Evolutionary conservation across 768 basidiomycete genomes (phyloP).

Genomic region (Dictyophora rubrovolvata): DNA sequence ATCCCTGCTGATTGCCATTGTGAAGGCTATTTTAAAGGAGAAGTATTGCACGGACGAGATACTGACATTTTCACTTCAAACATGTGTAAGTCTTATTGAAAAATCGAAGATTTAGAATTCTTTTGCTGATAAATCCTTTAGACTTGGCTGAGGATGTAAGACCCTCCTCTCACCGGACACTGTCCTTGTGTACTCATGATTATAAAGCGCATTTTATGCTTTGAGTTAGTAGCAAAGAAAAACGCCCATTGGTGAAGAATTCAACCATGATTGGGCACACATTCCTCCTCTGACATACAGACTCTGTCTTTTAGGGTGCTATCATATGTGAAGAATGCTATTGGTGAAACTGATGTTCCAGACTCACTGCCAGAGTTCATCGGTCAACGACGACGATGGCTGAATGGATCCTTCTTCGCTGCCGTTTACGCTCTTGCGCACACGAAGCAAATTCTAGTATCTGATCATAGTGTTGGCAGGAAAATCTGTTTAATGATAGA

Average conservation of each 20-base stretch:
- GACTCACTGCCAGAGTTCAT: constrained; percentile 92
- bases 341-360: constrained; percentile 91
- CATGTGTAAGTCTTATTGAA: constrained; percentile 57
- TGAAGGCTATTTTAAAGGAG: constrained; percentile 84
- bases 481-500: constrained; percentile 71
- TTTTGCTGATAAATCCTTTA: constrained; percentile 18
- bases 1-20: neutral
- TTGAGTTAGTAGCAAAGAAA: constrained; percentile 67
- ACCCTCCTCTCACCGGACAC: neutral
- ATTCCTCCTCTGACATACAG: constrained; percentile 17
- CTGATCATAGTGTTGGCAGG: constrained; percentile 69
- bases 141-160: constrained; percentile 85
- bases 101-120: neutral
- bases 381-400: constrained; percentile 79
- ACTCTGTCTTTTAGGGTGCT: constrained; percentile 61
- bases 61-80: constrained; percentile 93
- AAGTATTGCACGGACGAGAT: constrained; percentile 71
- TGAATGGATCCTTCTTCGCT: constrained; percentile 92
- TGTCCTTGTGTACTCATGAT: constrained; percentile 1
- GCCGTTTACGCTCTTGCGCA: constrained; percentile 90
- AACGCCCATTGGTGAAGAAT: constrained; percentile 63
- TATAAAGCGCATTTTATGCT: constrained; percentile 68
- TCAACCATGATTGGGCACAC: constrained; percentile 15
- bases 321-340: constrained; percentile 90
- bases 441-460: constrained; percentile 64